These are phyloP conservation scores for Phoma sp. DNA, from an alignment of 2,329 filamentous ascomycete genomes.

Conservation along the genomic window DNA sequence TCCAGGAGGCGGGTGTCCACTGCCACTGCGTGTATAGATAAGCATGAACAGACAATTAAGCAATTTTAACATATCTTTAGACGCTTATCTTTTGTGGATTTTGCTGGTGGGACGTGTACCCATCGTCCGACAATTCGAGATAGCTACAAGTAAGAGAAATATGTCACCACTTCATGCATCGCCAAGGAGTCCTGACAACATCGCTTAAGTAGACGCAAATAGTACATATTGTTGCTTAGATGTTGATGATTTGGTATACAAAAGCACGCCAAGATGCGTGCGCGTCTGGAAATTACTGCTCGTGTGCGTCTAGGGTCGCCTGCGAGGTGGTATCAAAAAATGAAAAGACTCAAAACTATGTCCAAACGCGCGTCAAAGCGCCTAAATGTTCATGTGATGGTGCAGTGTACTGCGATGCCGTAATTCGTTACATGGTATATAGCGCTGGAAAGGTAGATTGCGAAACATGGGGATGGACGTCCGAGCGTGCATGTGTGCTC, in stretches of 20 bases:
- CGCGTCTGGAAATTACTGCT: not conserved
- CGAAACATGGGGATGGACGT: constrained; percentile 8
- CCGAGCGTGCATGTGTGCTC: constrained; percentile 2
- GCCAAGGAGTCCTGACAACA: not conserved
- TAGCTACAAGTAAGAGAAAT: constrained; percentile 8
- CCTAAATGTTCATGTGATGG: not conserved
- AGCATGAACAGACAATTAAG: constrained; percentile 3
- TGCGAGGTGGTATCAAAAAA: constrained; percentile 11
- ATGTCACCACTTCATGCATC: constrained; percentile 1
- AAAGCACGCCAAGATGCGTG: constrained; percentile 1
- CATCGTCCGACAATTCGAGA: constrained; percentile 5
- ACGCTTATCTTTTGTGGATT: constrained; percentile 22
- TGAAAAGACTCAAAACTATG: not conserved
- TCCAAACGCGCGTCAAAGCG: not conserved
- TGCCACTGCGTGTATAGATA: not conserved
- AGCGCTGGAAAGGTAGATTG: constrained; percentile 3
- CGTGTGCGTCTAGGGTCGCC: not conserved
- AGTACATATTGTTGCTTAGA: not conserved
- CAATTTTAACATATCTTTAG: constrained; percentile 10
- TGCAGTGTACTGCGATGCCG: constrained; percentile 10
- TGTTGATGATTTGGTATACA: constrained; percentile 6
- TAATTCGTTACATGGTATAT: constrained; percentile 15
- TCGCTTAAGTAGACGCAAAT: too few relatives aligned
- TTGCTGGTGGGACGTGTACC: constrained; percentile 11
- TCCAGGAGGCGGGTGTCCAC: not conserved